These are phyloP conservation scores for Phoenix roebelenii DNA, from an alignment of 176 grass and related monocot genomes.

Conservation along the genomic window DNA sequence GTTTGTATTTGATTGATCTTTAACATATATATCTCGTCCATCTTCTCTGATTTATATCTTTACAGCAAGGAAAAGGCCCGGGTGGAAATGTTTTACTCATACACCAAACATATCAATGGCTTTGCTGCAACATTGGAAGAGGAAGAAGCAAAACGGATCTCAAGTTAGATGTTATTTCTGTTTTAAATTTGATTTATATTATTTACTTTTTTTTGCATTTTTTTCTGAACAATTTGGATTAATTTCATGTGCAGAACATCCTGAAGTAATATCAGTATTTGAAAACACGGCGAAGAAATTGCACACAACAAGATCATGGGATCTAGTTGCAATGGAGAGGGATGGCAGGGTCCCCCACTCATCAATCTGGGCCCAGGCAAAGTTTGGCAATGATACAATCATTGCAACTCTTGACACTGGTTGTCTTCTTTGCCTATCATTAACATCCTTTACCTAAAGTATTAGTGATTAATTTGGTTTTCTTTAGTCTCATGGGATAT, in stretches of 20 bases:
- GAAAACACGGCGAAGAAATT: constrained; percentile 41
- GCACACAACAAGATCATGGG: constrained; percentile 78
- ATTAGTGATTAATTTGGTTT: too few species aligned
- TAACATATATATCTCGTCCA: background rate
- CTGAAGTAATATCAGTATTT: constrained; percentile 46
- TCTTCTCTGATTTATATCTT: background rate
- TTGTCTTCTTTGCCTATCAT: constrained; percentile 2
- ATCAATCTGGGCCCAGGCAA: constrained; percentile 41
- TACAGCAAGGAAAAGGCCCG: constrained; percentile 32
- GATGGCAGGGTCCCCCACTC: constrained; percentile 15
- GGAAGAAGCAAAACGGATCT: constrained; percentile 22
- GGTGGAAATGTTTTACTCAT: constrained; percentile 68
- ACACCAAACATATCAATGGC: constrained; percentile 70
- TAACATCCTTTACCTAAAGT: too few species aligned
- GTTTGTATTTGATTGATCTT: background rate
- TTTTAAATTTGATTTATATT: background rate
- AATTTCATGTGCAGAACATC: constrained; percentile 30
- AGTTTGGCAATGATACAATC: constrained; percentile 46
- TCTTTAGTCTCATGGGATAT: too few species aligned
- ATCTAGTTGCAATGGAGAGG: constrained; percentile 39
- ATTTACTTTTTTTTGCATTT: background rate
- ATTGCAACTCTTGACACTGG: constrained; percentile 68
- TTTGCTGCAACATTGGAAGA: constrained; percentile 58
- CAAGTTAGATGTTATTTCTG: constrained; percentile 19
- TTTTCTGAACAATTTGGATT: background rate